Base-by-base conservation (phyloP, 768 basidiomycete genomes). In the Cyclocybe cylindracea region DNA sequence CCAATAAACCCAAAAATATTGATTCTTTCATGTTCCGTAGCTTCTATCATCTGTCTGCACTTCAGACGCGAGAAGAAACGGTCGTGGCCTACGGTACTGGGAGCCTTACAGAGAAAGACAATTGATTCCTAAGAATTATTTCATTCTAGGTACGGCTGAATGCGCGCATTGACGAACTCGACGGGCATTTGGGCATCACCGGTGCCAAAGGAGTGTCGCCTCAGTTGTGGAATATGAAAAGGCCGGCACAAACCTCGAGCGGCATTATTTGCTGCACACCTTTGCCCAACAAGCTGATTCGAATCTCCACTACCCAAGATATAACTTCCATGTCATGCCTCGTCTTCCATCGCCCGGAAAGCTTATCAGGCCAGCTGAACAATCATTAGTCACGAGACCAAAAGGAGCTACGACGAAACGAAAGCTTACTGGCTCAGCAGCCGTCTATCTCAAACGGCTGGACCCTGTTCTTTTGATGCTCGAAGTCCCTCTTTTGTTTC, bases 1-100 rank as follows among this genome's bases (percentile, higher is more conserved):
- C 66, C 0, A 70, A 73, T 7, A 69, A 70, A n/a, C 73, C 70
- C 0, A 70, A 70, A 32, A 59, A 59, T 33, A 41, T 68, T 0
- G 66, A 76, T n/a, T 73, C 67, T 0, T 74, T 70, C 48, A 43
- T 68, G 0, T 71, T 66, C 44, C 63, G 64, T n/a, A 65, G 67
- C 1, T 32, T 74, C 6, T 57, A 62, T 40, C 72, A 74, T 50
- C 42, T 72, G 7, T 36, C 61, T 2, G 68, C 66, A 1, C 24
- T 72, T 9, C 66, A 72, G n/a, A 16, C 49, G 48, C 11, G 59
- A 62, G 29, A 62, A 61, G 5, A n/a, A 1, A 16, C 1, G 1
- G 43, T 66, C 33, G 68, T 16, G 66, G 63, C 53, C 68, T 51
- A 45, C 52, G n/a, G 5, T 5, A 62, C 19, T 74, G 69, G 66